Evolutionary conservation across 371 early-diverging fungal genomes (phyloP), one percentile per base, ranked within the genome.

Genomic region (Funneliformis caledonium): DNA sequence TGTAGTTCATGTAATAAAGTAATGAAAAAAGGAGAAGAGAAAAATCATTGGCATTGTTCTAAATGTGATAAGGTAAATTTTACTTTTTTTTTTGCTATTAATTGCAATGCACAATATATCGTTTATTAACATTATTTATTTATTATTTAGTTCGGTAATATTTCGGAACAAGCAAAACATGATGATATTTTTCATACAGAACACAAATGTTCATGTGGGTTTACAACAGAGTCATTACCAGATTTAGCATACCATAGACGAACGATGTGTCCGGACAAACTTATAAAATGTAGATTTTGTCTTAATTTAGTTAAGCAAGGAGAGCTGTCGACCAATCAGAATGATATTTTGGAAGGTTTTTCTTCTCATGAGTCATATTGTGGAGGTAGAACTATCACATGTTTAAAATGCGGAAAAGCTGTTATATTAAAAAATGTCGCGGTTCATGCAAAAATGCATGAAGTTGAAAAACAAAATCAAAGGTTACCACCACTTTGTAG

Each of bases 211-310:
- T 76, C 85, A 0, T 95, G 96, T 83, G 86, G 85, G 4, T 86
- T 81, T 77, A 83, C 76, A 3, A 70, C 82, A 80, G 80, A 80
- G 11, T 86, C 89, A 2, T 83, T 93, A 43, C 84, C 85, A 0
- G 85, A 85, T 5, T 81, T 96, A 62, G 92, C 93, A 0, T 81
- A 82, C 26, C 97, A 97, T 83, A 88, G 92, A n/a, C 88, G 88
- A 5, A 88, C 89, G 0, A 83, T 80, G 4, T 97, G 97, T 76
- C 87, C 93, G 1, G 92, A 94, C 43, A 89, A 91, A 47, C 82
- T 94, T 42, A 95, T 96, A 78, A 89, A 90, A 14, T 97, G 97
- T 82, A 89, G 94, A 52, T 97, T 91, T 82, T 97, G 97, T 83
- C 94, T 92, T 80, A 91, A 89, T 6, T 83, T 88, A 9, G 90